phyloP scores from a whole-genome alignment of 352 stramenopile species.

The Pythium scleroteichum region DNA sequence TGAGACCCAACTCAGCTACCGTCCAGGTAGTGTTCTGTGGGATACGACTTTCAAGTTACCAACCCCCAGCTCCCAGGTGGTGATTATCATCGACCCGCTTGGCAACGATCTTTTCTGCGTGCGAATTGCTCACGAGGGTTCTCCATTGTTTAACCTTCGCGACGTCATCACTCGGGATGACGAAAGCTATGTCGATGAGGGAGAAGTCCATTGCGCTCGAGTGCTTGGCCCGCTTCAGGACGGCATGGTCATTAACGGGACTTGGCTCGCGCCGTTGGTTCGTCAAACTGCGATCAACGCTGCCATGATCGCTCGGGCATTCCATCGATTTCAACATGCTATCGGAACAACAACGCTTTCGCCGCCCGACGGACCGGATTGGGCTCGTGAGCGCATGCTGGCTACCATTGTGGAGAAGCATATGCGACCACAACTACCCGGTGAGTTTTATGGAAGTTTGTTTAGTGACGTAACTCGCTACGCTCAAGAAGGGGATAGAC shows the following conservation, averaged over 20 bases:
- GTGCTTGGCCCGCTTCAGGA: conserved; percentile 82
- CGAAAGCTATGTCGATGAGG: conserved; percentile 75
- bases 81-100: conserved; percentile 82
- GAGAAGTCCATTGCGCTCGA: conserved; percentile 78
- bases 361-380: conserved; percentile 64
- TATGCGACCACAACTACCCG: conserved; percentile 80
- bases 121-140: conserved; percentile 78
- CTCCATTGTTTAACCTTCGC: conserved; percentile 72
- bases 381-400: conserved; percentile 73
- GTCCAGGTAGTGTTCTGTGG: conserved; percentile 75
- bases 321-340: conserved; percentile 75
- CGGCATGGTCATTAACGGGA: conserved; percentile 81
- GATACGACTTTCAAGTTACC: conserved; percentile 75
- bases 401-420: conserved; percentile 73
- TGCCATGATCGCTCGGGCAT: conserved; percentile 63
- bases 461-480: conserved; percentile 60
- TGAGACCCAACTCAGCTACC: conserved; percentile 85
- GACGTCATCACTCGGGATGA: conserved; percentile 75
- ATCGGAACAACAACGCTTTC: conserved; percentile 59
- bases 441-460: conserved; percentile 84
- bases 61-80: conserved; percentile 71
- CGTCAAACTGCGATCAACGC: conserved; percentile 85
- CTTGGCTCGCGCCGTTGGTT: conserved; percentile 80
- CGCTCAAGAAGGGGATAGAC: conserved; percentile 18
- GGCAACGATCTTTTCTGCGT: conserved; percentile 87